phyloP scores from a whole-genome alignment of 2,329 filamentous ascomycete species.

The Fusarium papillatum region DNA sequence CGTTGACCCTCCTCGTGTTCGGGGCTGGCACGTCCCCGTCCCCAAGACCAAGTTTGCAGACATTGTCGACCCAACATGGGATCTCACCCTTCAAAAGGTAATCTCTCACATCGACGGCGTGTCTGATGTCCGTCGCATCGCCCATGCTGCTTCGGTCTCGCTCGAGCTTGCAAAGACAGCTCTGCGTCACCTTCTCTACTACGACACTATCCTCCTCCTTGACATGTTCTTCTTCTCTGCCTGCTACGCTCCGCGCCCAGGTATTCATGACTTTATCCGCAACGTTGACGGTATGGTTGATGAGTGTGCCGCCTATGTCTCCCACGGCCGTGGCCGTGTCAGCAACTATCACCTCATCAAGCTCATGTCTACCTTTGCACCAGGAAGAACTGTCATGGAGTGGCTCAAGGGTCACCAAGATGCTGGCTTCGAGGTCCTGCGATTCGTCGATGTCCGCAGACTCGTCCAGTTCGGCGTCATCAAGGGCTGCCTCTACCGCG shows the following conservation, averaged over 20 bases:
- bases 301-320: slow-evolving; percentile 90
- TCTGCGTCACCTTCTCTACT: slow-evolving; percentile 91
- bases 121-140: slow-evolving; percentile 89
- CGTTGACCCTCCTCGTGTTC: slow-evolving; percentile 80
- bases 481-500: slow-evolving; percentile 92
- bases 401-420: slow-evolving; percentile 86
- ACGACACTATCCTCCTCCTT: slow-evolving; percentile 89
- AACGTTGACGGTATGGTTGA: slow-evolving; percentile 83
- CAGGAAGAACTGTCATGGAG: slow-evolving; percentile 86
- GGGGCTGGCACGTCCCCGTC: slow-evolving; percentile 92
- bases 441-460: slow-evolving; percentile 87
- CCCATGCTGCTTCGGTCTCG: slow-evolving; percentile 87
- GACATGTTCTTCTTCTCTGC: slow-evolving; percentile 96
- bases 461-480: slow-evolving; percentile 97
- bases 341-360: slow-evolving; percentile 79
- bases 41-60: slow-evolving; percentile 75
- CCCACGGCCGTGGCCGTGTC: slow-evolving; percentile 59
- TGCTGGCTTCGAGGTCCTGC: slow-evolving; percentile 73
- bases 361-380: slow-evolving; percentile 87
- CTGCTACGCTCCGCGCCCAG: slow-evolving; percentile 86
- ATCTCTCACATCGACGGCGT: slow-evolving; percentile 92
- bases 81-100: slow-evolving; percentile 83
- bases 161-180: slow-evolving; percentile 88
- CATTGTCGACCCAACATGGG: slow-evolving; percentile 78
- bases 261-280: slow-evolving; percentile 83